Evolutionary conservation across 2,329 filamentous ascomycete genomes (phyloP).

Genomic region (Calonectria pauciramosa): DNA sequence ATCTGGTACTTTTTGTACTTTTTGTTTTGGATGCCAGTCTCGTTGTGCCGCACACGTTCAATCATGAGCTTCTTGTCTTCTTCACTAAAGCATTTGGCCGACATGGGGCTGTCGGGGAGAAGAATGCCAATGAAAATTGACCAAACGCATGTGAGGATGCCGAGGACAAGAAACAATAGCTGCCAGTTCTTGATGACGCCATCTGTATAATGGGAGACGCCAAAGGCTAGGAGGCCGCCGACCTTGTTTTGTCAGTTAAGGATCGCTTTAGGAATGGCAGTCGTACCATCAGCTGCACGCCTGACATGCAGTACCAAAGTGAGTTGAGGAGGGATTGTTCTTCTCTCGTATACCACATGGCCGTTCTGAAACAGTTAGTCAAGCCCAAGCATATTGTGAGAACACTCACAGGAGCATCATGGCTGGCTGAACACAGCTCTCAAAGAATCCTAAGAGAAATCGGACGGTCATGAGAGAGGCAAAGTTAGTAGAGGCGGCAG

Average conservation of each 20-base stretch:
- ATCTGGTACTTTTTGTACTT: slow-evolving; percentile 52
- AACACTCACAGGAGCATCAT: slow-evolving; percentile 56
- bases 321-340: slow-evolving; percentile 36
- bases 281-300: slow-evolving; percentile 51
- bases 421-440: slow-evolving; percentile 59
- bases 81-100: slow-evolving; percentile 62
- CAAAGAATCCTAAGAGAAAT: slow-evolving; percentile 60
- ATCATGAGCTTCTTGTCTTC: slow-evolving; percentile 50
- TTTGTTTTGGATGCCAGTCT: slow-evolving; percentile 54
- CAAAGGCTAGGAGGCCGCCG: slow-evolving; percentile 56
- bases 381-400: background rate
- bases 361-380: background rate
- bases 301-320: slow-evolving; percentile 51
- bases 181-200: slow-evolving; percentile 50
- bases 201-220: slow-evolving; percentile 48
- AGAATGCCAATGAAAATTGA: slow-evolving; percentile 53
- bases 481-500: slow-evolving; percentile 54
- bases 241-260: slow-evolving; percentile 26
- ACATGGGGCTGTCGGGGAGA: slow-evolving; percentile 66
- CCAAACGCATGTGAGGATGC: slow-evolving; percentile 52
- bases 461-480: slow-evolving; percentile 55
- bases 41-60: slow-evolving; percentile 52
- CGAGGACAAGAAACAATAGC: slow-evolving; percentile 58
- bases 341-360: slow-evolving; percentile 33
- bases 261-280: fast-evolving